These are phyloP conservation scores for Gentiana straminea DNA, from an alignment of 257 asterid genomes.

Conservation along the genomic window DNA sequence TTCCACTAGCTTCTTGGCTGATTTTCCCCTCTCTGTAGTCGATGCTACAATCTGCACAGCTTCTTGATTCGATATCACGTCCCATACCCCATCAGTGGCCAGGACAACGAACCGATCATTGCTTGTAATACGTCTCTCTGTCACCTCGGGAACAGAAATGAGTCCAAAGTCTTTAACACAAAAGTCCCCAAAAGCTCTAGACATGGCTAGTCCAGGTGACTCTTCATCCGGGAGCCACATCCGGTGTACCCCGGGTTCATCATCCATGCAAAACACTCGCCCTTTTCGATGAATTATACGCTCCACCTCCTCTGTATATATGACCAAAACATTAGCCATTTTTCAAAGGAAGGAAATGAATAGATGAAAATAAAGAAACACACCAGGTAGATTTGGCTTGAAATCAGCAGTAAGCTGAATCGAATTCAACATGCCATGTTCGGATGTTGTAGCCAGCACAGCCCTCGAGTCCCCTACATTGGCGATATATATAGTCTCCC, in stretches of 20 bases:
- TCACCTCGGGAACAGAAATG: constrained; percentile 81
- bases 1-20: constrained; percentile 65
- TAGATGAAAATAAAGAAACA: constrained; percentile 19
- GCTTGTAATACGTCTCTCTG: constrained; percentile 52
- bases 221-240: constrained; percentile 82
- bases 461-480: constrained; percentile 98
- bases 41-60: constrained; percentile 70
- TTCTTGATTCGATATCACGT: constrained; percentile 83
- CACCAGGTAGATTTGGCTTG: constrained; percentile 92
- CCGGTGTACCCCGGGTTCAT: constrained; percentile 82
- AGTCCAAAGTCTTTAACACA: constrained; percentile 81
- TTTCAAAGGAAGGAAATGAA: background rate
- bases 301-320: constrained; percentile 67
- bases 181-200: constrained; percentile 92
- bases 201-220: constrained; percentile 98
- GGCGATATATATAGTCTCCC: constrained; percentile 55
- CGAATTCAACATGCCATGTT: constrained; percentile 48
- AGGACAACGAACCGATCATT: constrained; percentile 71
- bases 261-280: constrained; percentile 57
- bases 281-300: constrained; percentile 66
- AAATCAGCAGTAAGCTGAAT: constrained; percentile 84
- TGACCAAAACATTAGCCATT: background rate
- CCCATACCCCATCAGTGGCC: constrained; percentile 99
- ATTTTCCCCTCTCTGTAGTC: constrained; percentile 39
- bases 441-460: constrained; percentile 66